A percentile compares a stretch with the other conserved stretches of the same genome.
Conservation (phyloP, 1,284 basidiomycete genomes). For the Leccinum subrobustum region DNA sequence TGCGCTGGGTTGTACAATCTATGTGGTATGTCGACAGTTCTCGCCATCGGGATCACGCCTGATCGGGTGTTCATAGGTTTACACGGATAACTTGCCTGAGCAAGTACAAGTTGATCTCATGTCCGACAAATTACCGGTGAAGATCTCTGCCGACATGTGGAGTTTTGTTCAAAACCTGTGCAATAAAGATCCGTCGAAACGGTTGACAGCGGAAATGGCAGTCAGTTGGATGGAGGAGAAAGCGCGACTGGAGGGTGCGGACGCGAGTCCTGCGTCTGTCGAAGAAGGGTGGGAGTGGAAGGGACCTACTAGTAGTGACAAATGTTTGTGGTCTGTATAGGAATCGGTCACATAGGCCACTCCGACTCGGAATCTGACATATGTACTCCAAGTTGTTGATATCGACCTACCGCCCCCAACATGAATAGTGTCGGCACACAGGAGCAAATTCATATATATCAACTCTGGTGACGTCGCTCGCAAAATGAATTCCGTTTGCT, state of each 20-base stretch:
- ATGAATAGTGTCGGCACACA: no score
- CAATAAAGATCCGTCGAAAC: conserved; percentile 9
- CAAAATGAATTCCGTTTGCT: no score
- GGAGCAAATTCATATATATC: no score
- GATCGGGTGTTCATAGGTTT: conserved; percentile 12
- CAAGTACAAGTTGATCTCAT: neutral
- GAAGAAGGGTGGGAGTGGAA: conserved; percentile 27
- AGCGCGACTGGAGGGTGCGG: conserved; percentile 10
- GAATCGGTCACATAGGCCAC: no score
- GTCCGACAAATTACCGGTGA: conserved; percentile 4
- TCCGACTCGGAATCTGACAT: no score
- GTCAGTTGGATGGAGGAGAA: conserved; percentile 20
- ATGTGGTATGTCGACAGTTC: conserved; percentile 18
- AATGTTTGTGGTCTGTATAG: conserved; percentile 16
- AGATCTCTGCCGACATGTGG: conserved; percentile 28
- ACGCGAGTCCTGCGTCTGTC: neutral
- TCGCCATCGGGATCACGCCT: neutral
- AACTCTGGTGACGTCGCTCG: no score
- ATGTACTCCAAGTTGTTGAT: no score
- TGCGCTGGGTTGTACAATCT: conserved; percentile 32
- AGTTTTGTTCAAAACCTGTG: conserved; percentile 29
- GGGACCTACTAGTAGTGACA: neutral
- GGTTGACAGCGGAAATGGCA: conserved; percentile 23
- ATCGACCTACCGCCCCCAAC: no score
- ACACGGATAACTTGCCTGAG: neutral